Evolutionary conservation across 1,139 yeast species (phyloP), one percentile per base, ranked within the genome.

Genomic region (Maudiozyma humilis): DNA sequence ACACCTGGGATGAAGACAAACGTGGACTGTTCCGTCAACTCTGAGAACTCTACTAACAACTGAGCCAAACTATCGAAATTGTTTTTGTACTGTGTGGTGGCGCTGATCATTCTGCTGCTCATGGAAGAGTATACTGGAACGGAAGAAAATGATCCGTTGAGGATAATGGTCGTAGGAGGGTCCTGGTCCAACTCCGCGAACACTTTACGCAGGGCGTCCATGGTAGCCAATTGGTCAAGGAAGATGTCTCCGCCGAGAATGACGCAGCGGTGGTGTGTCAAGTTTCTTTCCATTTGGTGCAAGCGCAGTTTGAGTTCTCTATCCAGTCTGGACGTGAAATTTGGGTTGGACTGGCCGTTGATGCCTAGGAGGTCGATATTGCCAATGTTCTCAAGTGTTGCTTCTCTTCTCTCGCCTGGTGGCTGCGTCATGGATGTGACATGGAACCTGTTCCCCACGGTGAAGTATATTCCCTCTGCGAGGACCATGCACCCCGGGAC

Each of bases 351-450:
- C 8, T 44, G 35, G 4, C 59, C 56, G 47, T 73, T 76, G n/a
- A 83, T 69, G 1, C 94, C 91, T 57, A 84, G 68, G 53, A 87
- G 81, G 60, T 91, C 97, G 19, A 86, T 59, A 53, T 82, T 75
- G 1, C 96, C 96, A 50, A 78, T 81, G 1, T 81, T 79, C 34
- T 81, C 89, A 44, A 80, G 60, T 0, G 93, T 72, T 1, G 57
- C 62, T 14, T 74, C 80, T 47, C 97, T 69, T 52, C 76, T 70
- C 60, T 91, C 98, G 2, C 88, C 82, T 0, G 94, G 89, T 1
- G 98, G 98, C 48, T 87, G 96, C 1, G 85, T 85, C 43, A 89
- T 71, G 13, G 83, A 75, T 32, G 84, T 74, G 1, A 84, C 95
- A 50, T 82, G 78, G 57, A 91, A 88, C 34, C 73, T 76, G 19